Evolutionary conservation across 352 stramenopile genomes (phyloP).

Genomic region (Hyaloperonospora brassicae): DNA sequence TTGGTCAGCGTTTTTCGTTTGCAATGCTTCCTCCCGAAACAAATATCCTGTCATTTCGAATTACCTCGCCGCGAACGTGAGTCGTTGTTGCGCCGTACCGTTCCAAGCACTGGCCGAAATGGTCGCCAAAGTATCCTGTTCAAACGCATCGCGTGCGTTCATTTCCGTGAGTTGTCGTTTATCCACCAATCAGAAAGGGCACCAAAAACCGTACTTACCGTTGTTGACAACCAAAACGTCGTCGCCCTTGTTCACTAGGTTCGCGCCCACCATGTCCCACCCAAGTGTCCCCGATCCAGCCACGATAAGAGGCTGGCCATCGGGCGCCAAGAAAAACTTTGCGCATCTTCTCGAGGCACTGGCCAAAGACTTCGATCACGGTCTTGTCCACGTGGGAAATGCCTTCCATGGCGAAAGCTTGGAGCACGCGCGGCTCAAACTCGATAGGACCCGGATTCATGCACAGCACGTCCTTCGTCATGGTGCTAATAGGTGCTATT

Average conservation of each 20-base stretch:
- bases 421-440: slow-evolving; percentile 68
- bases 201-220: slow-evolving; percentile 16
- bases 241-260: slow-evolving; percentile 56
- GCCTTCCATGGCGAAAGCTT: slow-evolving; percentile 58
- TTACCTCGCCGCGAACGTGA: slow-evolving; percentile 44
- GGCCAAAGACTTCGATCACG: slow-evolving; percentile 67
- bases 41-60: not conserved
- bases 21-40: not conserved
- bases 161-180: not conserved
- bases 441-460: slow-evolving; percentile 82
- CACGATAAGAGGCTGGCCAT: slow-evolving; percentile 65
- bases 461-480: slow-evolving; percentile 69
- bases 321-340: slow-evolving; percentile 64
- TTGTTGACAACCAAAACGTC: slow-evolving; percentile 67
- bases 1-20: not conserved
- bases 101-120: slow-evolving; percentile 55
- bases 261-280: slow-evolving; percentile 79
- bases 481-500: slow-evolving; percentile 3
- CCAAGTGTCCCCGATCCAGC: slow-evolving; percentile 59
- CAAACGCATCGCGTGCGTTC: not conserved
- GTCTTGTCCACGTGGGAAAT: slow-evolving; percentile 77
- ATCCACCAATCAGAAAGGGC: not conserved
- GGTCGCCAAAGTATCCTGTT: slow-evolving; percentile 68
- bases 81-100: slow-evolving; percentile 60
- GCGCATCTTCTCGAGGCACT: slow-evolving; percentile 76